Base-by-base conservation (phyloP, 2,329 filamentous ascomycete genomes). In the Elsinoe necatrix region DNA sequence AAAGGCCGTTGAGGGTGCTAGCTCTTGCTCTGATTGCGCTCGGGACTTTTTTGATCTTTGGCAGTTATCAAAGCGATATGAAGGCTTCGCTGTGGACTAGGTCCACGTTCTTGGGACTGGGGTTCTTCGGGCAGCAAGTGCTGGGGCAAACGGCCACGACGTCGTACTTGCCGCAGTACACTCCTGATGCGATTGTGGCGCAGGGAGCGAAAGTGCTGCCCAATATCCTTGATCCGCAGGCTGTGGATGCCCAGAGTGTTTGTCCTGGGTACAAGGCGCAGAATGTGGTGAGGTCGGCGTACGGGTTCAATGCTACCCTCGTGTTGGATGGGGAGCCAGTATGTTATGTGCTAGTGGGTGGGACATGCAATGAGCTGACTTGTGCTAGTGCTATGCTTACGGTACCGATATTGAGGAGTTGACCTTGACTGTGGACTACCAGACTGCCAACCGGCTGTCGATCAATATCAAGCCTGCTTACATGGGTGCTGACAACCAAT, bases 371-470 rank as follows among this genome's bases (percentile, higher is more conserved):
- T 7, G 14, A 56, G 16, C 54, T 62, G 27, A 63, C 45, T 14
- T 4, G 1, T n/a, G 27, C 12, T 9, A 66, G 60, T 83, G 89
- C 73, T 86, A 92, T 68, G 80, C 82, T 20, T 95, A 92, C 61
- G 89, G 89, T 0, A 85, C 78, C 6, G 89, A 95, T 66, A 73
- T 95, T 25, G 76, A 83, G 21, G 73, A 78, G 3, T 73, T 95
- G 50, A 78, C 77, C 34, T 72, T 95, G 29, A 78, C 81, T 2
- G 84, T 93, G 11, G 80, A 84, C 64, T 85, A 84, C 62, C 82
- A 88, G 66, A 77, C 80, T 4, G 70, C 72, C 14, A 80, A 87
- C 62, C 78, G 87, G 1, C 69, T 93, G 39, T 83, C 85, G 56
- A 75, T 93, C 51, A 81, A 84, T 62, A 89, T 95, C 56, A 73